phyloP scores from a whole-genome alignment of 2,329 filamentous ascomycete genomes.

The Elsinoe australis region DNA sequence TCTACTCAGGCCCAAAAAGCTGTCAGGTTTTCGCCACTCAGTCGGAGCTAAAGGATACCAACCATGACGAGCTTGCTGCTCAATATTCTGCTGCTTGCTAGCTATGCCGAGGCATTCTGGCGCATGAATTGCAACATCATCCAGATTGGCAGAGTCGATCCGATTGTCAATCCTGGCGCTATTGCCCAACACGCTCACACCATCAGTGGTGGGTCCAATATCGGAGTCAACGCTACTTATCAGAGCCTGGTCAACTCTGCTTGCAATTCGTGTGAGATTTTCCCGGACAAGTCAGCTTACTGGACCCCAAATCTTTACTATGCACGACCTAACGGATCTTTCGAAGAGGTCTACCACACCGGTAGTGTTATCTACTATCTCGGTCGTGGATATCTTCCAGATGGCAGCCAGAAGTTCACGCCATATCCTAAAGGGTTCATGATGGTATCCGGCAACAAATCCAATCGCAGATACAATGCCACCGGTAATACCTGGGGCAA shows the following conservation, averaged over 20 bases:
- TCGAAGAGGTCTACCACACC: slow-evolving; percentile 27
- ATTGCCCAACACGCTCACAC: slow-evolving; percentile 30
- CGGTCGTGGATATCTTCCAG: slow-evolving; percentile 22
- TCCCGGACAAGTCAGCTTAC: slow-evolving; percentile 33
- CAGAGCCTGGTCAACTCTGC: slow-evolving; percentile 21
- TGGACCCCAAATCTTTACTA: slow-evolving; percentile 34
- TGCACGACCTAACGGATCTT: slow-evolving; percentile 29
- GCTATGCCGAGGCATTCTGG: slow-evolving; percentile 29
- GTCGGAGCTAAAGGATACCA: background rate
- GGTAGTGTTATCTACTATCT: slow-evolving; percentile 28
- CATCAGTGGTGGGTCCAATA: slow-evolving; percentile 30
- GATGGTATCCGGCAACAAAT: slow-evolving; percentile 30
- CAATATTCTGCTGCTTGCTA: slow-evolving; percentile 14
- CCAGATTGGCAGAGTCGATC: slow-evolving; percentile 32
- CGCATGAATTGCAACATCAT: slow-evolving; percentile 31
- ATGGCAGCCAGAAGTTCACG: slow-evolving; percentile 18
- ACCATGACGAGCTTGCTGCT: slow-evolving; percentile 15
- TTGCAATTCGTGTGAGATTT: slow-evolving; percentile 29
- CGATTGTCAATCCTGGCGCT: slow-evolving; percentile 29
- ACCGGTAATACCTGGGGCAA: slow-evolving; percentile 31
- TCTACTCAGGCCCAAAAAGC: background rate
- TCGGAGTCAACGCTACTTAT: slow-evolving; percentile 23
- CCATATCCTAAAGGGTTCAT: slow-evolving; percentile 24
- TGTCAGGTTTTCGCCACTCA: background rate
- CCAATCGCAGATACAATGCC: slow-evolving; percentile 28